Percentiles rank a stretch among this genome's conserved stretches.
Evolutionary conservation across 345 rosid genomes (phyloP).

Genomic region (Stellera chamaejasme): DNA sequence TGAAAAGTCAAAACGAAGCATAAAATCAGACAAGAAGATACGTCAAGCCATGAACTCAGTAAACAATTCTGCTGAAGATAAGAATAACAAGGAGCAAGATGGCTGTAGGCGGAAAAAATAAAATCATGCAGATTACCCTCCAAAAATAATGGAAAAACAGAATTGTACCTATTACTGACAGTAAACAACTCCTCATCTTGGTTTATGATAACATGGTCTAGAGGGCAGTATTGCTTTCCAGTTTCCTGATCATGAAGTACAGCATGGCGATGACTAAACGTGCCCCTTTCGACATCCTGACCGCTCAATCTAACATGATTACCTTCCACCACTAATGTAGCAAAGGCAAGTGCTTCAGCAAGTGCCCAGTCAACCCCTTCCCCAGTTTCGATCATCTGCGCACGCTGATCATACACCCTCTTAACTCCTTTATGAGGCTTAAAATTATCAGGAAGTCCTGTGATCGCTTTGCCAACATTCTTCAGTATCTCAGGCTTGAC

Average conservation of each 20-base stretch:
- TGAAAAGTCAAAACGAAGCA: neutral
- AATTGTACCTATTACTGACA: conserved; percentile 66
- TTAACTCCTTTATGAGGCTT: conserved; percentile 75
- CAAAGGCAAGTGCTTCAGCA: conserved; percentile 76
- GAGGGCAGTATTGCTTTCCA: conserved; percentile 67
- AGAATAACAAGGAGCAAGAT: neutral
- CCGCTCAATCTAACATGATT: conserved; percentile 88
- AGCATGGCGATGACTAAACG: conserved; percentile 75
- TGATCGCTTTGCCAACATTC: conserved; percentile 71
- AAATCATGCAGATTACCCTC: neutral
- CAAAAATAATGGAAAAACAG: neutral
- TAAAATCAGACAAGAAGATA: neutral
- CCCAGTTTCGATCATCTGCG: conserved; percentile 69
- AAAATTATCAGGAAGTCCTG: conserved; percentile 55
- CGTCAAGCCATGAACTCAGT: neutral
- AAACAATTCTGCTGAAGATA: neutral
- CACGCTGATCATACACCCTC: conserved; percentile 71
- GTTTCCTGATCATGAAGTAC: conserved; percentile 73
- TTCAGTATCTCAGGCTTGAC: conserved; percentile 81
- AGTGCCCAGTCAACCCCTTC: conserved; percentile 89
- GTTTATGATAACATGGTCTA: conserved; percentile 57
- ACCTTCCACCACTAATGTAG: conserved; percentile 76
- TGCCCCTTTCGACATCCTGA: conserved; percentile 91
- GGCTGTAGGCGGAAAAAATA: neutral
- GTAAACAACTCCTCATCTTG: conserved; percentile 81